Evolutionary conservation across 805 yeast species (phyloP).

Genomic region (Candida silvatica): DNA sequence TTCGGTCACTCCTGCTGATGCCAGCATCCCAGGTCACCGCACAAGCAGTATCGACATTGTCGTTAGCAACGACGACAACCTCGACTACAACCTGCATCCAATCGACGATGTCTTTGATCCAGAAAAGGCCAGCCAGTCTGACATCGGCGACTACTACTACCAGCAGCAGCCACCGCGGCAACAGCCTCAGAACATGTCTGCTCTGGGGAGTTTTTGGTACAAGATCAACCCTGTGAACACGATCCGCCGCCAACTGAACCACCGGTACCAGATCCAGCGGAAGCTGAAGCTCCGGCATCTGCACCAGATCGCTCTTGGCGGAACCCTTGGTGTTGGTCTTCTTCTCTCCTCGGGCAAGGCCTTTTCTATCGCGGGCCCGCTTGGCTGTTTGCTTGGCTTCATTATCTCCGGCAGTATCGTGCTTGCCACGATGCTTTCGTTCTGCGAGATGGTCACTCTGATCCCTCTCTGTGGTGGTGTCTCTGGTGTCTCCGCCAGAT

Average conservation of each 20-base stretch:
- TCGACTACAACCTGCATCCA: slow-evolving; percentile 20
- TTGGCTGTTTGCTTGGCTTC: slow-evolving; percentile 67
- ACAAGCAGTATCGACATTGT: slow-evolving; percentile 16
- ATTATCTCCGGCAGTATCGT: slow-evolving; percentile 57
- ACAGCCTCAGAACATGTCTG: too few relatives aligned
- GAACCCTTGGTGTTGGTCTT: slow-evolving; percentile 72
- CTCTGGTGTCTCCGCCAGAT: slow-evolving; percentile 64
- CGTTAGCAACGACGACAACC: slow-evolving; percentile 21
- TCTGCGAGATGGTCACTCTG: slow-evolving; percentile 76
- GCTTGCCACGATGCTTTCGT: slow-evolving; percentile 59
- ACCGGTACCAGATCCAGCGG: slow-evolving; percentile 36
- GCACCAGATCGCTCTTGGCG: slow-evolving; percentile 74
- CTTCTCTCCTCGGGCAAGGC: slow-evolving; percentile 67
- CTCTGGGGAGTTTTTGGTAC: neutral
- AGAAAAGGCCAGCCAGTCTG: too few relatives aligned
- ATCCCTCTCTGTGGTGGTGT: slow-evolving; percentile 77
- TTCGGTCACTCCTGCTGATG: too few relatives aligned
- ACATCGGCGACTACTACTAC: too few relatives aligned
- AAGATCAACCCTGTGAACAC: slow-evolving; percentile 7
- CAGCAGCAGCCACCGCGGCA: too few relatives aligned
- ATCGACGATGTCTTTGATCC: slow-evolving; percentile 7
- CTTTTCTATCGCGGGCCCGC: slow-evolving; percentile 65
- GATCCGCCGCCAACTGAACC: slow-evolving; percentile 9
- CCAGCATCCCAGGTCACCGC: too few relatives aligned
- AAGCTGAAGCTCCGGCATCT: slow-evolving; percentile 57